Evolutionary conservation across 2,329 filamentous ascomycete genomes (phyloP), one percentile per base, ranked within the genome.

Genomic region (Xylaria sp.): DNA sequence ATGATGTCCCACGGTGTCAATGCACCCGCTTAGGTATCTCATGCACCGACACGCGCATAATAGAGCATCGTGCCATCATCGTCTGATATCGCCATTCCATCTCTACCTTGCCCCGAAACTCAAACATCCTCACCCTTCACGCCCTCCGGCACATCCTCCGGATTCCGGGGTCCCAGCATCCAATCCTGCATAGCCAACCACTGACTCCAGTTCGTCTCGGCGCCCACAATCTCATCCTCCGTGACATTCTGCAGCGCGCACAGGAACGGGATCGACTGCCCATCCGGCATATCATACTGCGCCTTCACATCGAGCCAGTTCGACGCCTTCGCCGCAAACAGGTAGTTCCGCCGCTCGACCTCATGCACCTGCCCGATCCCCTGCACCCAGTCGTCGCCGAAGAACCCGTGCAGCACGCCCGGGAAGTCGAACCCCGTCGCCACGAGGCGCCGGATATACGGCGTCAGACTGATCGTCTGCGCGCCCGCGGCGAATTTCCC

Each of bases 161-260:
- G 89, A 37, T 88, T 87, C 62, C 90, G 79, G 1, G 90, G 89
- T 1, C 92, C 92, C n/a, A 97, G 79, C 92, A 96, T 96, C 93
- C 93, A 97, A 74, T 97, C 93, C 74, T 96, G 91, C 91, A 97
- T 95, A 10, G 91, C 91, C 37, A 97, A 78, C 93, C 93, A 97
- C 69, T 93, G 88, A 71, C 91, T 95, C 94, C 94, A 99, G 61
- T 82, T 86, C 63, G 83, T 82, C 76, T 97, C 93, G 0, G 92
- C 92, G 11, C 79, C 83, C 63, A 90, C 83, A 63, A 97, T 90
- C 76, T 97, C 94, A 19, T 85, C 83, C 69, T 93, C 86, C 6
- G 85, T 83, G 0, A 89, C 86, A 57, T 86, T 84, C 68, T 89
- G 86, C n/a, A 97, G 77, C 3, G 93, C 92, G 65, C 87, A 86